phyloP scores from a whole-genome alignment of 257 asterid genomes.

The Hygrophila difformis region DNA sequence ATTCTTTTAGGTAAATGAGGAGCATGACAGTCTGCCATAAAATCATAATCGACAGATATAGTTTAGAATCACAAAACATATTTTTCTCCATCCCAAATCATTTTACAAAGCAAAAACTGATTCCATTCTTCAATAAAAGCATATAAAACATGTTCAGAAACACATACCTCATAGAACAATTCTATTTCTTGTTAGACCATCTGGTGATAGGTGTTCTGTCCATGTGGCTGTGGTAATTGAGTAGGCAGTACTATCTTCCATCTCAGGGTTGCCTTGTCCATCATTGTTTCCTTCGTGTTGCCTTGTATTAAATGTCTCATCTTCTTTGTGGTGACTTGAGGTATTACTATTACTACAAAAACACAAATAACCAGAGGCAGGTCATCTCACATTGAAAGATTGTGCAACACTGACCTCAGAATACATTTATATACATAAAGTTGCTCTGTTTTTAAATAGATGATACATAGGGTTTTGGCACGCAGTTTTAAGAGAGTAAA shows the following conservation, averaged over 20 bases:
- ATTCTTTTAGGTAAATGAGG: too few species aligned
- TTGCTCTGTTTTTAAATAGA: too few species aligned
- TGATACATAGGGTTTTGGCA: too few species aligned
- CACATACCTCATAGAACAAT: slow-evolving; percentile 71
- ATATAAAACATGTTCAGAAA: slow-evolving; percentile 1
- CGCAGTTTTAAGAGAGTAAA: too few species aligned
- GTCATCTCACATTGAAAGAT: too few species aligned
- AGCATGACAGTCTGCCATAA: too few species aligned
- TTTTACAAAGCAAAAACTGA: slow-evolving; percentile 3
- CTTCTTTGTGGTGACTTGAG: slow-evolving; percentile 28
- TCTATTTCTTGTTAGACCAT: slow-evolving; percentile 93
- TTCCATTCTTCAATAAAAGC: not conserved
- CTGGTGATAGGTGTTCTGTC: slow-evolving; percentile 48
- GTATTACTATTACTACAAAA: slow-evolving; percentile 39
- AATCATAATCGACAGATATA: not conserved
- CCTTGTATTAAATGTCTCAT: slow-evolving; percentile 25
- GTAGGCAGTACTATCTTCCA: slow-evolving; percentile 35
- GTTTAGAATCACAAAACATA: not conserved
- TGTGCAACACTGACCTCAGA: too few species aligned
- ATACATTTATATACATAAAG: too few species aligned
- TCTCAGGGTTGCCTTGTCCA: slow-evolving; percentile 26
- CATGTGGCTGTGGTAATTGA: slow-evolving; percentile 82
- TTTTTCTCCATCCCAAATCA: not conserved
- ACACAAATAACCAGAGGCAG: too few species aligned
- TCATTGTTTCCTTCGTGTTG: slow-evolving; percentile 32